Percentiles rank a stretch among this genome's conserved stretches.
These are phyloP conservation scores for Aspergillus sp. DNA, from an alignment of 2,329 filamentous ascomycete species.

Conservation along the genomic window DNA sequence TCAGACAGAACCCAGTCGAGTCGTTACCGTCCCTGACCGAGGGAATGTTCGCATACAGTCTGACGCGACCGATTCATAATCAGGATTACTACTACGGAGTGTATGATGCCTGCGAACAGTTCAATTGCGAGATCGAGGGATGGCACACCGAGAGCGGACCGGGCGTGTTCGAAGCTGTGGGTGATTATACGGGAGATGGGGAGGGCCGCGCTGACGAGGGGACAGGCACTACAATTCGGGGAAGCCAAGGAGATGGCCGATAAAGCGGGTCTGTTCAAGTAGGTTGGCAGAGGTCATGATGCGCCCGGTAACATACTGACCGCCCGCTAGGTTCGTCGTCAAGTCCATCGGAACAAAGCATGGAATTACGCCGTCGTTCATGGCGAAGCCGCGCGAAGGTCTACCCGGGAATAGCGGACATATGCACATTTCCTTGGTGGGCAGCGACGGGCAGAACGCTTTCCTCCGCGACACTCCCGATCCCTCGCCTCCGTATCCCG, in stretches of 20 bases:
- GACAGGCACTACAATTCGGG: constrained; percentile 76
- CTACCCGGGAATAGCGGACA: constrained; percentile 94
- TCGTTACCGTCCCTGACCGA: constrained; percentile 79
- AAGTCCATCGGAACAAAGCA: constrained; percentile 85
- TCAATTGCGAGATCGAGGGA: constrained; percentile 80
- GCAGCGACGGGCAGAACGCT: constrained; percentile 77
- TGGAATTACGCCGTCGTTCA: constrained; percentile 95
- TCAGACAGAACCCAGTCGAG: constrained; percentile 69
- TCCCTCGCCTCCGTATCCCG: constrained; percentile 67
- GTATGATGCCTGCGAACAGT: constrained; percentile 75
- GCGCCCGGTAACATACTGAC: constrained; percentile 10
- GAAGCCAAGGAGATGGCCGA: constrained; percentile 90
- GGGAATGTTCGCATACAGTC: constrained; percentile 93
- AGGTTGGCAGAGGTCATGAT: constrained; percentile 20
- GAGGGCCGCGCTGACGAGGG: constrained; percentile 17
- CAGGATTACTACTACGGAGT: constrained; percentile 90
- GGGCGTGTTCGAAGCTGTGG: constrained; percentile 87
- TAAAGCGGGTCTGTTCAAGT: constrained; percentile 88
- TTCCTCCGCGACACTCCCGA: constrained; percentile 74
- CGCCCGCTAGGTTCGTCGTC: constrained; percentile 65
- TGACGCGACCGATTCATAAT: constrained; percentile 84
- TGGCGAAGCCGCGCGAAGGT: constrained; percentile 92
- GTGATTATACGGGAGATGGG: constrained; percentile 20
- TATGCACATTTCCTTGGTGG: constrained; percentile 88
- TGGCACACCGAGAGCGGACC: constrained; percentile 96